Percentiles rank a stretch among this genome's conserved stretches.
These are phyloP conservation scores for Tricholoma matsutake DNA, from an alignment of 768 basidiomycete species.

Conservation along the genomic window DNA sequence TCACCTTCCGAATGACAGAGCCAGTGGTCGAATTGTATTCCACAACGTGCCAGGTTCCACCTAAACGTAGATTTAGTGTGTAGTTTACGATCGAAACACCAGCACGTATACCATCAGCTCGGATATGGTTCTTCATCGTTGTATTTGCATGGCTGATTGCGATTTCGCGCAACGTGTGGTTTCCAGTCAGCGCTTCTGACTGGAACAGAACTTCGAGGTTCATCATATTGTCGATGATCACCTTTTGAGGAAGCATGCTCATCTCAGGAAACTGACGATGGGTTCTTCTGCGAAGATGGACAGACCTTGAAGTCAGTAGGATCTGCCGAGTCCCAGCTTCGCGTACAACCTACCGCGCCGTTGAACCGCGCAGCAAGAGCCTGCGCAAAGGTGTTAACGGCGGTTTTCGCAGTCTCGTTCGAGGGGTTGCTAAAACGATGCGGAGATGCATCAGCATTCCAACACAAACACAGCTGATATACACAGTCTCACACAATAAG, in stretches of 20 bases:
- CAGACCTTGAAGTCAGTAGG: conserved; percentile 57
- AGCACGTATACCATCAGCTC: conserved; percentile 49
- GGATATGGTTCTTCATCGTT: conserved; percentile 64
- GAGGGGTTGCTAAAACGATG: conserved; percentile 42
- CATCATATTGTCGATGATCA: conserved; percentile 83
- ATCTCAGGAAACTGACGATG: background rate
- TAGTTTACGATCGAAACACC: background rate
- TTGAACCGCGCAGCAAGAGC: conserved; percentile 57
- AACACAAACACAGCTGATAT: background rate
- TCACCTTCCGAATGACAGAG: conserved; percentile 50
- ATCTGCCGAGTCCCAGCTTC: conserved; percentile 63
- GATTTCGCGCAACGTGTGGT: conserved; percentile 54
- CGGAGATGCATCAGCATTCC: background rate
- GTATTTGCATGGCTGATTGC: conserved; percentile 64
- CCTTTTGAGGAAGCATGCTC: conserved; percentile 29
- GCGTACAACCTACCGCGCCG: conserved; percentile 60
- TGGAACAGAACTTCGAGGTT: conserved; percentile 67
- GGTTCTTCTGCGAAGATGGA: background rate
- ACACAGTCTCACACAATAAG: conserved; percentile 45
- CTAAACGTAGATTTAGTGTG: conserved; percentile 19
- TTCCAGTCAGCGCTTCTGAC: conserved; percentile 55
- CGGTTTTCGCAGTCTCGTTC: conserved; percentile 53
- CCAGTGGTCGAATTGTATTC: conserved; percentile 69
- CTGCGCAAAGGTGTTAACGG: conserved; percentile 54
- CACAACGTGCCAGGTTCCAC: conserved; percentile 58